Percentiles rank a stretch among this genome's conserved stretches.
phyloP scores from a whole-genome alignment of 2,329 filamentous ascomycete species.

The Claviceps sp. region DNA sequence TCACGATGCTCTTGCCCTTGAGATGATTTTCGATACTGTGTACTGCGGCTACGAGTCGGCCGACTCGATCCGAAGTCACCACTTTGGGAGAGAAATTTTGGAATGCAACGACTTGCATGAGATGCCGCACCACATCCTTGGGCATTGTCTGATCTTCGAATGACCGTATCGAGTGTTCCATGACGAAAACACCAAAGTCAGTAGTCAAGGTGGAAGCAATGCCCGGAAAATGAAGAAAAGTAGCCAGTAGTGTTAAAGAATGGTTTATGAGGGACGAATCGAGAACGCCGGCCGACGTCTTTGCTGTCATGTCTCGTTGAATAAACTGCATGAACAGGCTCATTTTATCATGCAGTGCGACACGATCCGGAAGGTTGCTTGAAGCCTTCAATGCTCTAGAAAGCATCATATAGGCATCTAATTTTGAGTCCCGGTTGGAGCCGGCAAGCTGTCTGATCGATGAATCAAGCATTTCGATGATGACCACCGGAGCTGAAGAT shows the following conservation, averaged over 20 bases:
- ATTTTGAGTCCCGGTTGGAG: constrained; percentile 53
- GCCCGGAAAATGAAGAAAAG: constrained; percentile 62
- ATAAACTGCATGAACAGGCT: constrained; percentile 68
- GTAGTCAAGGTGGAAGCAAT: constrained; percentile 57
- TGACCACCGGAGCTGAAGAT: constrained; percentile 32
- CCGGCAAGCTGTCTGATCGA: constrained; percentile 69
- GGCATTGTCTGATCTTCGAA: constrained; percentile 55
- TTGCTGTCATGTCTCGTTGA: constrained; percentile 61
- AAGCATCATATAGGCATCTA: constrained; percentile 80
- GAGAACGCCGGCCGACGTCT: constrained; percentile 36
- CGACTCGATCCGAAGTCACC: constrained; percentile 58
- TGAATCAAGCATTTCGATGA: constrained; percentile 74
- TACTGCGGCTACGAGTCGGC: constrained; percentile 56
- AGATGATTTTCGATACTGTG: constrained; percentile 60
- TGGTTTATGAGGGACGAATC: constrained; percentile 65
- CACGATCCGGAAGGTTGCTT: constrained; percentile 64
- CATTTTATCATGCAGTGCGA: constrained; percentile 64
- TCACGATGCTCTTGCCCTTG: constrained; percentile 67
- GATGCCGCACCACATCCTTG: constrained; percentile 65
- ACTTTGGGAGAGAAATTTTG: constrained; percentile 67
- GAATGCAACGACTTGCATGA: constrained; percentile 67
- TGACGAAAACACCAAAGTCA: constrained; percentile 66
- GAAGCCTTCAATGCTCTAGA: constrained; percentile 66
- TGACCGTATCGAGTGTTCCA: constrained; percentile 66
- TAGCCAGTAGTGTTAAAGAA: constrained; percentile 62